Percentiles rank a stretch among this genome's conserved stretches.
Conservation (phyloP, 345 rosid species). For the Aegle marmelos region DNA sequence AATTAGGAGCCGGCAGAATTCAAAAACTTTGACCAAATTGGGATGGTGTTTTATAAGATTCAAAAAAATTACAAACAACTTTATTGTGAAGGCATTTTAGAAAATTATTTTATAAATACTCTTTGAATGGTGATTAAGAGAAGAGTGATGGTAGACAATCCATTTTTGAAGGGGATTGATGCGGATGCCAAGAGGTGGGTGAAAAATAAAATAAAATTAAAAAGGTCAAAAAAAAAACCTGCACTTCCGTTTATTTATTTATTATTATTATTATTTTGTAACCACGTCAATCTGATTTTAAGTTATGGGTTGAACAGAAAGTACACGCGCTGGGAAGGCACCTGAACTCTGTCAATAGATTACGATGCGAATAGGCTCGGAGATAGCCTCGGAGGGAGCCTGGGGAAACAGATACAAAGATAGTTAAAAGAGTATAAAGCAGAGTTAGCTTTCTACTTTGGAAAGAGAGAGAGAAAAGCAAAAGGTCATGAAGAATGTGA, state of each 20-base stretch:
- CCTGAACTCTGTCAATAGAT: not conserved
- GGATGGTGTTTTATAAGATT: not conserved
- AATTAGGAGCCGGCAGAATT: not conserved
- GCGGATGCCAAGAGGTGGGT: no score
- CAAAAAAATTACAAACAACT: no score
- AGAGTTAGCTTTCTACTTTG: not conserved
- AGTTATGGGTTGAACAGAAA: not conserved
- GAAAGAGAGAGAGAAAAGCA: slow-evolving; percentile 4
- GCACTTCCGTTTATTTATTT: no score
- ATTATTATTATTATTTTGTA: not conserved
- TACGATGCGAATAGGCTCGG: slow-evolving; percentile 14
- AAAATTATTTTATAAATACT: no score
- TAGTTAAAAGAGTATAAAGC: slow-evolving; percentile 21
- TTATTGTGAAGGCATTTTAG: no score
- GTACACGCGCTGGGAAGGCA: slow-evolving; percentile 10
- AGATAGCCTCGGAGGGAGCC: slow-evolving; percentile 11
- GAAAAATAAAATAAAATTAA: no score
- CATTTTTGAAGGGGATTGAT: no score
- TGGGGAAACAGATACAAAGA: not conserved
- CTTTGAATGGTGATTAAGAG: no score
- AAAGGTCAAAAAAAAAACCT: no score
- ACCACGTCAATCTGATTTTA: not conserved
- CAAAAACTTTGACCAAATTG: not conserved
- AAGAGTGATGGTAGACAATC: no score
- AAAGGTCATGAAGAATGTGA: slow-evolving; percentile 30